Evolutionary conservation across 2,329 filamentous ascomycete species (phyloP).

Genomic region (Achaetomium macrosporum): DNA sequence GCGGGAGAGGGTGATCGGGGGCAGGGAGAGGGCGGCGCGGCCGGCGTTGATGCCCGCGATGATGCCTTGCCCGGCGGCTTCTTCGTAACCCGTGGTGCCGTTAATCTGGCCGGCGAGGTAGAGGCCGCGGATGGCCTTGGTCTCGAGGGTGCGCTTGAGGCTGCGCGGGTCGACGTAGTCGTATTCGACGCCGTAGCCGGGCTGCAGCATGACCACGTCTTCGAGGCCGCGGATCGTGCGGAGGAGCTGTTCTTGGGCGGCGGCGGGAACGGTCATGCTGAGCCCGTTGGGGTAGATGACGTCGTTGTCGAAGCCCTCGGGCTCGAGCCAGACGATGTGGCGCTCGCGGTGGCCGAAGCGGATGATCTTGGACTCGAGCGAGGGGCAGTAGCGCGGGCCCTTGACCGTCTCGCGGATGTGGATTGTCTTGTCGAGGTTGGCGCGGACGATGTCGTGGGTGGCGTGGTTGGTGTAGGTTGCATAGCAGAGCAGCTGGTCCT

Average conservation of each 20-base stretch:
- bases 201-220: conserved; percentile 83
- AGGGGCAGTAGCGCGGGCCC: conserved; percentile 92
- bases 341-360: conserved; percentile 73
- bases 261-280: conserved; percentile 90
- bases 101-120: conserved; percentile 97
- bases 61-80: conserved; percentile 89
- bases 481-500: conserved; percentile 80
- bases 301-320: conserved; percentile 85
- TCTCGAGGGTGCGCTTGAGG: conserved; percentile 83
- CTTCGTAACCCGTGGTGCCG: conserved; percentile 95
- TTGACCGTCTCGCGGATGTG: conserved; percentile 95
- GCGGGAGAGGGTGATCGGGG: conserved; percentile 63
- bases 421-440: conserved; percentile 90
- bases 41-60: conserved; percentile 93
- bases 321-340: conserved; percentile 95
- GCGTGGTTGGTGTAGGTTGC: conserved; percentile 79
- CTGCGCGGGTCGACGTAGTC: conserved; percentile 95
- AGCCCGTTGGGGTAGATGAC: conserved; percentile 95
- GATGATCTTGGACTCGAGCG: conserved; percentile 88
- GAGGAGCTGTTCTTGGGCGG: conserved; percentile 79
- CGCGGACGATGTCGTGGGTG: conserved; percentile 76
- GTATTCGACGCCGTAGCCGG: conserved; percentile 96
- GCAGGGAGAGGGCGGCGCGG: conserved; percentile 62
- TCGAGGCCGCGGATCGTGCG: conserved; percentile 84
- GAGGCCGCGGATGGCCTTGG: conserved; percentile 81